Conservation (phyloP, 2,329 filamentous ascomycete genomes). For the Fusarium zealandicum region DNA sequence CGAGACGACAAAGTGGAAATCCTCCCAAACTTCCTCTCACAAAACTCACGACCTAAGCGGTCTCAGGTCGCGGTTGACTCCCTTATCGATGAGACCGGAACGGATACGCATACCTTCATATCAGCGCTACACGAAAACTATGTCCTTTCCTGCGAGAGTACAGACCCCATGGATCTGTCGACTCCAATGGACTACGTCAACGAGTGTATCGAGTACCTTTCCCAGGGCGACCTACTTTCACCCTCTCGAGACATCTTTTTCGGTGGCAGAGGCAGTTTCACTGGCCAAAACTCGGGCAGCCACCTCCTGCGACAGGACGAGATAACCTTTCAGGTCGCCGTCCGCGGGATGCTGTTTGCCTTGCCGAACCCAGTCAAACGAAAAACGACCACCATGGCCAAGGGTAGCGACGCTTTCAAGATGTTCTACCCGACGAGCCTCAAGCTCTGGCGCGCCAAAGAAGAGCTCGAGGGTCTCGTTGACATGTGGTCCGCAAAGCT, state of each 20-base stretch:
- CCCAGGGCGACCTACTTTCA: constrained; percentile 85
- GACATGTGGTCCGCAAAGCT: constrained; percentile 72
- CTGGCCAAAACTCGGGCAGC: constrained; percentile 64
- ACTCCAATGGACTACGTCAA: constrained; percentile 80
- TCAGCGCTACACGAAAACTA: constrained; percentile 95
- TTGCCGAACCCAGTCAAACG: constrained; percentile 86
- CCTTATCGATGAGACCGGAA: constrained; percentile 92
- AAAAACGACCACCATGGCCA: constrained; percentile 56
- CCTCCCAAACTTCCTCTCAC: constrained; percentile 66
- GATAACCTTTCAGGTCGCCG: constrained; percentile 89
- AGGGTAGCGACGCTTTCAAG: constrained; percentile 71
- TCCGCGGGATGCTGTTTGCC: constrained; percentile 83
- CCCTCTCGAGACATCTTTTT: constrained; percentile 75
- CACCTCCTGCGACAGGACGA: constrained; percentile 91
- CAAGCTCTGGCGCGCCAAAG: constrained; percentile 81
- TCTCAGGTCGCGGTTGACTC: constrained; percentile 74
- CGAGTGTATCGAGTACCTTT: constrained; percentile 85
- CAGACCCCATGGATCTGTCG: constrained; percentile 56
- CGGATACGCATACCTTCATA: constrained; percentile 89
- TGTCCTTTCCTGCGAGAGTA: constrained; percentile 76
- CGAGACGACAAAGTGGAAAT: constrained; percentile 55
- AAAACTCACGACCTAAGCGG: constrained; percentile 64
- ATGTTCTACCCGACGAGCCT: constrained; percentile 93
- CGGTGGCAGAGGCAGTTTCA: constrained; percentile 63
- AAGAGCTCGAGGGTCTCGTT: constrained; percentile 79